Conservation (phyloP, 805 yeast species). For the Grigorovia humatica region DNA sequence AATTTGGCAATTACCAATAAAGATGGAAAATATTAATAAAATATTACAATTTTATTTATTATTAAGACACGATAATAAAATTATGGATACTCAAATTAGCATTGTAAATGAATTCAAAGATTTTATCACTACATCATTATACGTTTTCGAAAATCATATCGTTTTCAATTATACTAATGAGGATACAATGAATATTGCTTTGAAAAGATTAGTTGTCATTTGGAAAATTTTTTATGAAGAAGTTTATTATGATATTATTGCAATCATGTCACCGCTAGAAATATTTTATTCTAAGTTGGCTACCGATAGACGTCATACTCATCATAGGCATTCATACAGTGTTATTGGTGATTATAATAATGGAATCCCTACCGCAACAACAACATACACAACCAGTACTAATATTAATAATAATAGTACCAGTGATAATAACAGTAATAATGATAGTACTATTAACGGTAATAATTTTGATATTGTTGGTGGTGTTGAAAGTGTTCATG, state of each 20-base stretch:
- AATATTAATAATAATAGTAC: no score
- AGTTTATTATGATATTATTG: conserved; percentile 48
- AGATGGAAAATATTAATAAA: conserved; percentile 23
- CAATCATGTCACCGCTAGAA: conserved; percentile 48
- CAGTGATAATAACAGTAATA: background rate
- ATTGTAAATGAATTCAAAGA: conserved; percentile 23
- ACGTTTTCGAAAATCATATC: conserved; percentile 29
- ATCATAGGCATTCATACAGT: background rate
- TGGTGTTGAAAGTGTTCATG: background rate
- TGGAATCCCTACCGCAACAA: background rate
- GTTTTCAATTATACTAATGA: conserved; percentile 27
- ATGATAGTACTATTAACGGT: background rate
- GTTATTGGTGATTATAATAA: background rate
- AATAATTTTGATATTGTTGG: background rate
- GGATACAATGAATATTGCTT: conserved; percentile 28
- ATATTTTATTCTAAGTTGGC: conserved; percentile 15
- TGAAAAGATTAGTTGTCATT: conserved; percentile 31
- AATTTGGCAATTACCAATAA: conserved; percentile 26
- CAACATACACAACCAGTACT: no score
- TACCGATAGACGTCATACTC: conserved; percentile 19
- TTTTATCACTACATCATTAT: conserved; percentile 29
- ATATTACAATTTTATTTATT: conserved; percentile 21
- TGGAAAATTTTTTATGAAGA: conserved; percentile 52
- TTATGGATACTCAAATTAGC: conserved; percentile 15
- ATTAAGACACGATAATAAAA: conserved; percentile 20